phyloP scores from a whole-genome alignment of 164 flowering plant species.

The Aristolochia fimbriata region DNA sequence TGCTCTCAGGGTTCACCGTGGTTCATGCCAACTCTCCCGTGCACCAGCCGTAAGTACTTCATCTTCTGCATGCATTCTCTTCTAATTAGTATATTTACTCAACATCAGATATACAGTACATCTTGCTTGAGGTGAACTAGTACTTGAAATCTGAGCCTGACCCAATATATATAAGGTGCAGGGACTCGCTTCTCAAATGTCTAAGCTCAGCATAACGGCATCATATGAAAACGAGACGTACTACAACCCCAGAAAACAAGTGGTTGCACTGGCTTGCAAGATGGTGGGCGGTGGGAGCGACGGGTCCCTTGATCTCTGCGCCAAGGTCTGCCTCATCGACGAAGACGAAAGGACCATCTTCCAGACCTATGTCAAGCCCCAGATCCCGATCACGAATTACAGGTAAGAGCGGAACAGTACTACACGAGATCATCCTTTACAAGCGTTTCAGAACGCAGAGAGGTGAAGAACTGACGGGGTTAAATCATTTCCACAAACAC shows the following conservation, averaged over 20 bases:
- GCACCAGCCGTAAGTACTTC: slow-evolving; percentile 18
- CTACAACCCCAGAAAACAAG: slow-evolving; percentile 31
- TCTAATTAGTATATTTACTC: too few species aligned
- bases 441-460: not conserved
- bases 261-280: slow-evolving; percentile 67
- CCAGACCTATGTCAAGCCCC: slow-evolving; percentile 67
- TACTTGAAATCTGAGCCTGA: not conserved
- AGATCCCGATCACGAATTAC: slow-evolving; percentile 59
- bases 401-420: not conserved
- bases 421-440: too few species aligned
- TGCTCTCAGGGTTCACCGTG: slow-evolving; percentile 50
- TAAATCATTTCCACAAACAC: not conserved
- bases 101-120: too few species aligned
- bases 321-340: slow-evolving; percentile 75
- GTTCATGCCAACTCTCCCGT: slow-evolving; percentile 48
- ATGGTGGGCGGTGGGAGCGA: slow-evolving; percentile 95
- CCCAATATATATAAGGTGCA: slow-evolving; percentile 5
- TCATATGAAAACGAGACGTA: slow-evolving; percentile 22
- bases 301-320: slow-evolving; percentile 74
- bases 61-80: too few species aligned
- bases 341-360: slow-evolving; percentile 62
- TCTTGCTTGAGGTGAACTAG: too few species aligned
- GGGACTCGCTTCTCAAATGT: slow-evolving; percentile 32
- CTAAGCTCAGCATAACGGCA: slow-evolving; percentile 43
- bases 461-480: too few species aligned